Evolutionary conservation across 345 rosid genomes (phyloP), one percentile per base, ranked within the genome.

Genomic region (Acer campestre): DNA sequence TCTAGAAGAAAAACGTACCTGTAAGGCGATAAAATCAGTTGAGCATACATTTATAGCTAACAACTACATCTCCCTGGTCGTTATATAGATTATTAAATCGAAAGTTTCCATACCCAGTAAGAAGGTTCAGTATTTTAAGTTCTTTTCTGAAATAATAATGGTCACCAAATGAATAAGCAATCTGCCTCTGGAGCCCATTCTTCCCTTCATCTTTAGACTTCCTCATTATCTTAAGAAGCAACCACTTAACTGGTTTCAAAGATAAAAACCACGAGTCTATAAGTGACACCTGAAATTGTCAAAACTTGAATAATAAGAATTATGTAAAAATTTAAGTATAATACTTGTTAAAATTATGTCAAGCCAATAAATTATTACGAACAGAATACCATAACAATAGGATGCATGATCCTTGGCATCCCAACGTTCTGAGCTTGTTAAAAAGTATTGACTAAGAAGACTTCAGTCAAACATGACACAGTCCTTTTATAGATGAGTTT

Each of bases 111-210:
- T 93, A 96, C 99, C 98, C 99, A 8, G 99, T 88, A 66, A 94
- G 94, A 86, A 96, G 97, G 86, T 96, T 96, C 79, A 92, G 79
- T 79, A 96, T 88, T 79, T 88, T 91, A 31, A 92, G 89, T 59
- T 91, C 92, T 83, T 94, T 96, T 29, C 99, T 78, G 80, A 96
- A 92, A 85, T 88, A 77, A 78, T 92, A 96, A 79, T 96, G 95
- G 84, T 96, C 97, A 31, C 98, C 98, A 67, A 96, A 96, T 6
- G 94, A 88, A 83, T 93, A 96, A 70, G 80, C 93, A 80, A 74
- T 76, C 83, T 90, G 93, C 84, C 87, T 91, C 78, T 87, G 90
- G 49, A 91, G 88, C 20, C 73, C 76, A 69, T 72, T 83, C 70
- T 85, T 85, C 79, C 73, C 82, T 35, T 74, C 85, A 48, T 69